Conservation (phyloP, 768 basidiomycete species). For the Cytidiella melzeri region DNA sequence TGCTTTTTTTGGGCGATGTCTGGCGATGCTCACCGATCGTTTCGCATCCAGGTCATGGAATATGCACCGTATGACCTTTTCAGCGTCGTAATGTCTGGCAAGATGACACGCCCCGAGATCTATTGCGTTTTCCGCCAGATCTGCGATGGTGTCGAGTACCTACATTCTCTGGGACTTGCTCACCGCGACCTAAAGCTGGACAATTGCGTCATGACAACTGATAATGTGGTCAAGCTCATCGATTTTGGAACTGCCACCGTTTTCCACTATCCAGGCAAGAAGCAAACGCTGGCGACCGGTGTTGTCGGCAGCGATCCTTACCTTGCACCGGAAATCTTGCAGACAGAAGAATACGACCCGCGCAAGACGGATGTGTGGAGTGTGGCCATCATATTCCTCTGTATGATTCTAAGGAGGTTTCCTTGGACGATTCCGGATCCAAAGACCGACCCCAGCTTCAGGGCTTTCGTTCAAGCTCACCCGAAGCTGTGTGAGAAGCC, state of each 20-base stretch:
- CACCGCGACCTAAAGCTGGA: conserved; percentile 99
- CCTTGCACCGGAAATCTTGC: conserved; percentile 93
- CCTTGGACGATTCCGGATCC: conserved; percentile 98
- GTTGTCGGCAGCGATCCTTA: conserved; percentile 98
- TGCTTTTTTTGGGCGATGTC: conserved; percentile 9
- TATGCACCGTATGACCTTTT: conserved; percentile 98
- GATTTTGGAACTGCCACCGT: conserved; percentile 99
- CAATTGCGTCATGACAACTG: conserved; percentile 97
- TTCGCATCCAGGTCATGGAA: conserved; percentile 81
- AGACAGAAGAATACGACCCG: conserved; percentile 80
- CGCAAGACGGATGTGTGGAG: conserved; percentile 99
- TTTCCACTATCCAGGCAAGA: conserved; percentile 96
- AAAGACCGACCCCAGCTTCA: conserved; percentile 88
- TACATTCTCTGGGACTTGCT: conserved; percentile 95
- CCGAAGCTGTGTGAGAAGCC: conserved; percentile 63
- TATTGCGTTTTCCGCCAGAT: conserved; percentile 99
- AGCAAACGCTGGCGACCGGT: conserved; percentile 70
- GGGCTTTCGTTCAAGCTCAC: conserved; percentile 88
- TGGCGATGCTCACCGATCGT: background rate
- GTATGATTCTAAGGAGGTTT: conserved; percentile 96
- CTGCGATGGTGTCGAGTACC: conserved; percentile 95
- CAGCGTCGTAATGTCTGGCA: conserved; percentile 98
- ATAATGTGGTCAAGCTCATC: conserved; percentile 96
- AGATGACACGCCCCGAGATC: conserved; percentile 97
- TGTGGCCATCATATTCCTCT: conserved; percentile 97